phyloP scores from a whole-genome alignment of 2,329 filamentous ascomycete species.

The Pestalotiopsis sp. region DNA sequence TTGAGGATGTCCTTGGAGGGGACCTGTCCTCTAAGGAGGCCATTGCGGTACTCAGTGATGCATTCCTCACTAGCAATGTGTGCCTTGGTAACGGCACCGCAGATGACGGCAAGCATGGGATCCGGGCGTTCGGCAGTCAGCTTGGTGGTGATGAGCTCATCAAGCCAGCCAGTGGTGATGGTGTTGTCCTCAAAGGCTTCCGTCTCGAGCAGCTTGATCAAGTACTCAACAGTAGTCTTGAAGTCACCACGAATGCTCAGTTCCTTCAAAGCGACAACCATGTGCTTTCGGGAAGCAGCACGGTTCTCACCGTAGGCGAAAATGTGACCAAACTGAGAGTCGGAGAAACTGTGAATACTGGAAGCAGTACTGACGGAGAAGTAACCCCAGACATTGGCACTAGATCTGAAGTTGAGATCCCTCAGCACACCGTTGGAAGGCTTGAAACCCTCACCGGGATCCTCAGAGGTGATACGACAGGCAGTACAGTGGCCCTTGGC shows the following conservation, averaged over 20 bases:
- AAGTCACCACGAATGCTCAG: conserved; percentile 99
- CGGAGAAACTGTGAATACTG: conserved; percentile 98
- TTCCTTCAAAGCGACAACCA: conserved; percentile 98
- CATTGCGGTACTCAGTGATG: conserved; percentile 82
- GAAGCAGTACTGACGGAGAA: conserved; percentile 97
- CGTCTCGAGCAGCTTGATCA: conserved; percentile 98
- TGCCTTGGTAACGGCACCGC: conserved; percentile 92
- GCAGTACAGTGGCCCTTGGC: conserved; percentile 98
- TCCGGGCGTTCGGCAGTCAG: conserved; percentile 95
- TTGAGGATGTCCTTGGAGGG: conserved; percentile 95
- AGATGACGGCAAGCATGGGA: conserved; percentile 89
- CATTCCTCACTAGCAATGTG: conserved; percentile 92
- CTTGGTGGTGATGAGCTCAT: conserved; percentile 97
- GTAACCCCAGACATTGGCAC: conserved; percentile 99
- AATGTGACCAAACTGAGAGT: conserved; percentile 98
- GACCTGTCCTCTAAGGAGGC: conserved; percentile 95
- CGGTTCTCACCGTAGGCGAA: conserved; percentile 99
- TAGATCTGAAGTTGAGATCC: conserved; percentile 97
- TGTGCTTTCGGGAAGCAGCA: conserved; percentile 94
- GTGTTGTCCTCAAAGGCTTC: conserved; percentile 99
- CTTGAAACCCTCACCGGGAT: conserved; percentile 99
- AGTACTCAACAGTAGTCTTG: conserved; percentile 95
- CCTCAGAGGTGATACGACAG: conserved; percentile 98
- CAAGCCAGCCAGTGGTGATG: conserved; percentile 97
- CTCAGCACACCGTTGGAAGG: conserved; percentile 98